These are phyloP conservation scores for Pseudocercospora cruenta DNA, from an alignment of 2,329 filamentous ascomycete genomes.

Conservation along the genomic window DNA sequence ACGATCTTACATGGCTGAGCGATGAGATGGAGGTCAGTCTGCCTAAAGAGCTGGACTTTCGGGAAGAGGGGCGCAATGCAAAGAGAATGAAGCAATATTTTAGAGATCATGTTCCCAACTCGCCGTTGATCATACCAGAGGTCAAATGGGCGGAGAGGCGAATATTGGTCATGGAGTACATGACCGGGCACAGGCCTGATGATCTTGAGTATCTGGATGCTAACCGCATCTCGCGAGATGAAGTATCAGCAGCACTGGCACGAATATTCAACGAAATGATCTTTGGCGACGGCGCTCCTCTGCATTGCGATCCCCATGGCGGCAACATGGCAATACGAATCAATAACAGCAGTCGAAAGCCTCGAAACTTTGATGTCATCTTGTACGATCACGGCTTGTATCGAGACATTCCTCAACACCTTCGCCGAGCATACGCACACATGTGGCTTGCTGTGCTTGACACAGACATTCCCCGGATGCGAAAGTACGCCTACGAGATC, in stretches of 20 bases:
- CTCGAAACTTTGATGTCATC: slow-evolving; percentile 86
- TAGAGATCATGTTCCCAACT: slow-evolving; percentile 63
- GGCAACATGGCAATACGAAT: slow-evolving; percentile 92
- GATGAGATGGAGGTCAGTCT: slow-evolving; percentile 90
- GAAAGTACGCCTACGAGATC: slow-evolving; percentile 83
- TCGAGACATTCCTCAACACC: slow-evolving; percentile 78
- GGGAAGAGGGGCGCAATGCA: slow-evolving; percentile 83
- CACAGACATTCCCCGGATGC: slow-evolving; percentile 82
- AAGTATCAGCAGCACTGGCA: slow-evolving; percentile 88
- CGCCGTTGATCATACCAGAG: slow-evolving; percentile 85
- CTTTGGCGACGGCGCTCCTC: slow-evolving; percentile 81
- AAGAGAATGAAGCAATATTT: slow-evolving; percentile 80
- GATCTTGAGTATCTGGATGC: slow-evolving; percentile 84
- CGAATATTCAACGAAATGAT: slow-evolving; percentile 99
- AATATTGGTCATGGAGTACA: slow-evolving; percentile 93
- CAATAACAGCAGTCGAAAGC: slow-evolving; percentile 62
- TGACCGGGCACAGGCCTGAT: slow-evolving; percentile 83
- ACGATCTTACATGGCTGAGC: slow-evolving; percentile 94
- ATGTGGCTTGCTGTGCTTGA: slow-evolving; percentile 97
- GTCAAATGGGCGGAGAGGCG: slow-evolving; percentile 88
- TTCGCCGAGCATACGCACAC: slow-evolving; percentile 89
- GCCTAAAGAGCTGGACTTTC: slow-evolving; percentile 89
- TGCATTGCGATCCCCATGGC: slow-evolving; percentile 96
- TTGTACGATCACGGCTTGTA: slow-evolving; percentile 97
- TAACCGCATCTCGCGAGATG: slow-evolving; percentile 88